Evolutionary conservation across 2,329 filamentous ascomycete genomes (phyloP).

Genomic region (Claviceps cyperi): DNA sequence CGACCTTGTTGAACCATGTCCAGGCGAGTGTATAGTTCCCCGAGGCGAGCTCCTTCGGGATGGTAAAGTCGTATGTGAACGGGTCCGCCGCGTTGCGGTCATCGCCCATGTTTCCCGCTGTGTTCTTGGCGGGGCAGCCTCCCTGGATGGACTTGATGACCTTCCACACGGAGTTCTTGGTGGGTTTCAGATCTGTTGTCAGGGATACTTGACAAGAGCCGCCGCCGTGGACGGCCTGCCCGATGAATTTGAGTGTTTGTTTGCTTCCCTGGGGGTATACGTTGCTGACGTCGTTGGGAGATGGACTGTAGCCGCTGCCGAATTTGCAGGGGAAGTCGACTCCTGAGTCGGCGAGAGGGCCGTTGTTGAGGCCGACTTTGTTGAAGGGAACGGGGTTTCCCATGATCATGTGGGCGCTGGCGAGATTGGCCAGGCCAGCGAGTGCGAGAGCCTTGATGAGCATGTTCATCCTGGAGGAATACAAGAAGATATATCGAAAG

Average conservation of each 20-base stretch:
- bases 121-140: conserved; percentile 57
- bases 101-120: conserved; percentile 41
- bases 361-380: conserved; percentile 31
- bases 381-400: conserved; percentile 49
- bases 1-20: conserved; percentile 90
- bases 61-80: conserved; percentile 50
- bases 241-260: conserved; percentile 46
- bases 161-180: conserved; percentile 57
- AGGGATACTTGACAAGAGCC: conserved; percentile 85
- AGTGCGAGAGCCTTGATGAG: conserved; percentile 33
- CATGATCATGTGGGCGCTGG: conserved; percentile 67
- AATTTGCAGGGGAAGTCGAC: conserved; percentile 75
- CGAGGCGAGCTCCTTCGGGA: conserved; percentile 56
- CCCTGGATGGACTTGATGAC: conserved; percentile 82
- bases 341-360: conserved; percentile 46
- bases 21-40: conserved; percentile 76
- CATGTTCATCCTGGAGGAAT: conserved; percentile 24
- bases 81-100: conserved; percentile 27
- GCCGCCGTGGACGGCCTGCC: conserved; percentile 70
- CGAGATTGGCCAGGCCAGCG: conserved; percentile 42
- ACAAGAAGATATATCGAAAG: background rate
- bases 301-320: conserved; percentile 21
- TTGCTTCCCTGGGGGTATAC: conserved; percentile 34
- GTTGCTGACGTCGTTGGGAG: conserved; percentile 36
- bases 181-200: conserved; percentile 61